These are phyloP conservation scores for Colletotrichum echinochloae DNA, from an alignment of 2,329 filamentous ascomycete species.

Conservation along the genomic window DNA sequence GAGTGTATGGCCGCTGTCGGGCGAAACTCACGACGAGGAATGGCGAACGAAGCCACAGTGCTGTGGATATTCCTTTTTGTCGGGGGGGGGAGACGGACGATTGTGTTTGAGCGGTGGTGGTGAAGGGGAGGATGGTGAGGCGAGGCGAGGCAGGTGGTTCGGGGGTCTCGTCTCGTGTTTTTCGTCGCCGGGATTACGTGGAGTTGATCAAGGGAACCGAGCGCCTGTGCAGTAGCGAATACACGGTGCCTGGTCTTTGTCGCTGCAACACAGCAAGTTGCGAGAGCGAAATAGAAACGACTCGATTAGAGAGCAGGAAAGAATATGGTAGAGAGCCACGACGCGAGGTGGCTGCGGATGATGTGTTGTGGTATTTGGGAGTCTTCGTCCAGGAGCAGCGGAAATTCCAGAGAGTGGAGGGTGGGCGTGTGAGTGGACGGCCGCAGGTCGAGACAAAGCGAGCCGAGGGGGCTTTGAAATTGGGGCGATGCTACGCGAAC, in stretches of 20 bases:
- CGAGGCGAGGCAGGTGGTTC: conserved; percentile 15
- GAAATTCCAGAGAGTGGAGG: conserved; percentile 41
- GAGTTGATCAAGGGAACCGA: conserved; percentile 21
- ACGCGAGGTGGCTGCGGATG: conserved; percentile 22
- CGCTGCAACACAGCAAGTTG: background rate
- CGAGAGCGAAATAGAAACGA: background rate
- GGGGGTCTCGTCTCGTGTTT: conserved; percentile 35
- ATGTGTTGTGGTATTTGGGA: conserved; percentile 37
- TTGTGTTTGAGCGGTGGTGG: background rate
- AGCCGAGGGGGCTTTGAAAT: conserved; percentile 32
- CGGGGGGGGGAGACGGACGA: background rate
- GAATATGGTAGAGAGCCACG: conserved; percentile 14
- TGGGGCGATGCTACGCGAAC: conserved; percentile 12
- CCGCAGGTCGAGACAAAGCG: conserved; percentile 38
- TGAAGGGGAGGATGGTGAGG: conserved; percentile 11
- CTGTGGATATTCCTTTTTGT: background rate
- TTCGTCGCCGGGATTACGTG: conserved; percentile 32
- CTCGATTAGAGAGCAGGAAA: conserved; percentile 20
- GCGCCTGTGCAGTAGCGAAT: conserved; percentile 1
- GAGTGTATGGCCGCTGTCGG: conserved; percentile 14
- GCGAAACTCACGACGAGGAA: background rate
- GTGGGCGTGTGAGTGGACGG: conserved; percentile 33
- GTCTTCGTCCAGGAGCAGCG: conserved; percentile 34
- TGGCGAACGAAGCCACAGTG: background rate
- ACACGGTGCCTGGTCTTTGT: background rate